These are phyloP conservation scores for Chaetomium fimeti DNA, from an alignment of 495 filamentous ascomycete species.

Conservation along the genomic window DNA sequence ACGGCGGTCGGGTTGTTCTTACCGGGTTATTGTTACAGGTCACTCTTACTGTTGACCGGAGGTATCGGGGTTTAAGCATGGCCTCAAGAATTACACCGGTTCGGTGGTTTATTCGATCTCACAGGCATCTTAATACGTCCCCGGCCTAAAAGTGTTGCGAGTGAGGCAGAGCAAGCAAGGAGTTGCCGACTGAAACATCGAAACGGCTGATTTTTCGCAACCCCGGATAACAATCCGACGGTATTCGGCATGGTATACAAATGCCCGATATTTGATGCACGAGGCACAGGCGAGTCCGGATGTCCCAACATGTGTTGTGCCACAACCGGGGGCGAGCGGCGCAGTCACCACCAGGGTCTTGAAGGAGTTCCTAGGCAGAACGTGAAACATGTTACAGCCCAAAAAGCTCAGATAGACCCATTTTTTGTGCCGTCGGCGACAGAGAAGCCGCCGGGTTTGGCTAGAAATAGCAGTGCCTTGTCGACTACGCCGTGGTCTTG, in stretches of 20 bases:
- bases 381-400: conserved; percentile 15
- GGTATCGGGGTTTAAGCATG: too few relatives aligned
- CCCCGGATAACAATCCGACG: background rate
- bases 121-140: too few relatives aligned
- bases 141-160: too few relatives aligned
- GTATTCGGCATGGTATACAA: background rate
- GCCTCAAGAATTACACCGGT: too few relatives aligned
- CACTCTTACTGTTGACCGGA: too few relatives aligned
- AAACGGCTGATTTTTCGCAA: background rate
- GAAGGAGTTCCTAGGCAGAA: conserved; percentile 9
- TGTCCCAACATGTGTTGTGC: background rate
- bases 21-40: too few relatives aligned
- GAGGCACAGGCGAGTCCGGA: background rate
- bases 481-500: conserved; percentile 3
- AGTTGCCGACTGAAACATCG: background rate
- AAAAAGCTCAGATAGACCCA: background rate
- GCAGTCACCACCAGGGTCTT: background rate
- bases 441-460: background rate
- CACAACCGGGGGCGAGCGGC: background rate
- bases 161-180: background rate
- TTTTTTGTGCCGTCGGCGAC: background rate
- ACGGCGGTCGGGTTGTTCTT: too few relatives aligned
- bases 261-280: background rate
- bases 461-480: conserved; percentile 10
- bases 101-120: too few relatives aligned